phyloP scores from a whole-genome alignment of 805 yeast species.

The Maudiozyma saulgeensis region DNA sequence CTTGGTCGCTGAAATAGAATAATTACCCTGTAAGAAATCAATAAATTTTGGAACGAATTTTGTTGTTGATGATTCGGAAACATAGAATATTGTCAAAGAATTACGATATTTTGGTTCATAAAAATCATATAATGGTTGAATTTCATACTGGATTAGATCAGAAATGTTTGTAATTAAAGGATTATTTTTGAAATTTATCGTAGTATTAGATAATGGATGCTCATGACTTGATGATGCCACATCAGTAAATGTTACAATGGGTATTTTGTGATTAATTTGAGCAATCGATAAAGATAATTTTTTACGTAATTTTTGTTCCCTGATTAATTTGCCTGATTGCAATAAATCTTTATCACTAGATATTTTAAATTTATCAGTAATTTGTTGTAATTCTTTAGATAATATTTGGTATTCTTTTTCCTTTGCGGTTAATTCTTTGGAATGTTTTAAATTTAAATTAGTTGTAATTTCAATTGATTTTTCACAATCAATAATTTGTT shows the following conservation, averaged over 20 bases:
- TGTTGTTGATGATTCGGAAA: neutral
- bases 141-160: neutral
- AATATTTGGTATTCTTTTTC: neutral
- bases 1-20: neutral
- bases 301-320: constrained; percentile 33
- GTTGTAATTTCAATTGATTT: neutral
- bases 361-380: neutral
- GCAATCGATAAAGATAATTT: constrained; percentile 41
- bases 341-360: constrained; percentile 16
- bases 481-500: neutral
- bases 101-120: neutral
- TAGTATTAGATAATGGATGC: neutral
- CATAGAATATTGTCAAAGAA: neutral
- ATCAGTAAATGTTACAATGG: neutral
- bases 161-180: neutral
- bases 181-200: neutral
- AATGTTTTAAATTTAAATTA: neutral
- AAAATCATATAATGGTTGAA: neutral
- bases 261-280: constrained; percentile 14
- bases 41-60: neutral
- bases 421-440: neutral
- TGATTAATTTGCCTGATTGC: constrained; percentile 26
- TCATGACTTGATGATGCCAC: neutral
- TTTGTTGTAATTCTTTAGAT: constrained; percentile 9
- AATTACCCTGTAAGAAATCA: neutral